Base-by-base conservation (phyloP, 331 rosid genomes). In the Dryas integrifolia region DNA sequence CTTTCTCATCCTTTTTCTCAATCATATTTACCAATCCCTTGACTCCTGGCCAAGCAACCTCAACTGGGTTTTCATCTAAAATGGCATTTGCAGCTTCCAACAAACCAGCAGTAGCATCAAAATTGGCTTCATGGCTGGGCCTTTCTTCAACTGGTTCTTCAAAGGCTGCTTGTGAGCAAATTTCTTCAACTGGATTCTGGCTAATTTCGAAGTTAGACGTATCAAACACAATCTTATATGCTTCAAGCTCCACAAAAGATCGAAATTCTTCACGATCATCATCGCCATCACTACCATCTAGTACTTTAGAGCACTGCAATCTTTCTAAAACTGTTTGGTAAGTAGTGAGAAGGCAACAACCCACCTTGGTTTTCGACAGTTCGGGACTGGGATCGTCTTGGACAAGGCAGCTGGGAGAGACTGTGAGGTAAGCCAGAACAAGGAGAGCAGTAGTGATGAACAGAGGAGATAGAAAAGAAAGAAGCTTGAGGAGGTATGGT, bases 391-490 rank as follows among this genome's bases (percentile, higher is more conserved):
- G 26, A 47, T 66, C 59, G 7, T 87, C 82, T 7, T 59, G 80
- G 56, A 75, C 77, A 65, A 79, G 71, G 65, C 46, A 75, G 24
- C 84, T 72, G 39, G 91, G 95, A 74, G 94, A 80, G 63, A 83
- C 46, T 60, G 88, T 82, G 64, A 91, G 85, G 64, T 86, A 75
- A 38, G 89, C 87, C 4, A 91, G 85, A 43, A 87, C 88, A 82
- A 93, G 89, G 53, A 92, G 89, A 26, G 84, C 49, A 3, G 96
- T 91, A 71, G 98, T 91, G 81, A 89, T 65, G 77, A 89, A 86
- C 74, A 94, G 84, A 78, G 97, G 98, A 56, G 90, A 86, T 72
- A 94, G 96, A 67, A 88, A 94, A 72, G 86, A 88, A 18, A 91
- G 70, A 13, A 94, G 81, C 84, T 72, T 88, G 82, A 86, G 77